These are phyloP conservation scores for Porcisia hertigi DNA, from an alignment of 208 protist genomes.

Conservation along the genomic window DNA sequence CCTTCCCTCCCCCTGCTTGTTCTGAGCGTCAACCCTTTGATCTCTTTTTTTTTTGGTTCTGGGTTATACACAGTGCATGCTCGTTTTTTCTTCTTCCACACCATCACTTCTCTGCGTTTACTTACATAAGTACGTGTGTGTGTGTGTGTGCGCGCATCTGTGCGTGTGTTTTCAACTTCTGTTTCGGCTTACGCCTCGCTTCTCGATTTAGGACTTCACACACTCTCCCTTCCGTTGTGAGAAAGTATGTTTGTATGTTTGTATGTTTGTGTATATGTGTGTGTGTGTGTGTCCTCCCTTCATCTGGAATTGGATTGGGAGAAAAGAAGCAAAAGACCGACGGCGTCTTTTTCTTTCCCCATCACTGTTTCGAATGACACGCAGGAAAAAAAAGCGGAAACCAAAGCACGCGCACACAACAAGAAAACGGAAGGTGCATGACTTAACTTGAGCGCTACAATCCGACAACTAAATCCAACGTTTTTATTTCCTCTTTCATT, in stretches of 20 bases:
- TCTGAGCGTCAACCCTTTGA: not conserved
- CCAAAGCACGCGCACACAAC: not conserved
- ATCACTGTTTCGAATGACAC: not conserved
- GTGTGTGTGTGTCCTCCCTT: not conserved
- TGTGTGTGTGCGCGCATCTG: not conserved
- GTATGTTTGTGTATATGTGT: not conserved
- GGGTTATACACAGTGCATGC: not conserved
- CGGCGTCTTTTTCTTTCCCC: not conserved
- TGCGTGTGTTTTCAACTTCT: conserved; percentile 5
- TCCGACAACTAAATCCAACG: conserved; percentile 13
- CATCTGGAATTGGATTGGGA: not conserved
- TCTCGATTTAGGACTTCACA: not conserved
- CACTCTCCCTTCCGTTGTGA: not conserved
- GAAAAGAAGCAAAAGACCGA: not conserved
- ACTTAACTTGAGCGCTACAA: conserved; percentile 1
- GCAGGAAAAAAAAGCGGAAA: not conserved
- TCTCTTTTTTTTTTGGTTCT: not conserved
- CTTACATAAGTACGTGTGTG: not conserved
- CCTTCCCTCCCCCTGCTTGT: not conserved
- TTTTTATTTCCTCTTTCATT: conserved; percentile 7
- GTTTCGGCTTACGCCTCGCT: conserved; percentile 7
- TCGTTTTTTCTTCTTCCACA: conserved; percentile 13
- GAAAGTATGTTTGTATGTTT: not conserved
- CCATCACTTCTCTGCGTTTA: conserved; percentile 2
- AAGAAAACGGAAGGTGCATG: not conserved